These are phyloP conservation scores for Holtermannia corniformis DNA, from an alignment of 768 basidiomycete species.

Conservation along the genomic window DNA sequence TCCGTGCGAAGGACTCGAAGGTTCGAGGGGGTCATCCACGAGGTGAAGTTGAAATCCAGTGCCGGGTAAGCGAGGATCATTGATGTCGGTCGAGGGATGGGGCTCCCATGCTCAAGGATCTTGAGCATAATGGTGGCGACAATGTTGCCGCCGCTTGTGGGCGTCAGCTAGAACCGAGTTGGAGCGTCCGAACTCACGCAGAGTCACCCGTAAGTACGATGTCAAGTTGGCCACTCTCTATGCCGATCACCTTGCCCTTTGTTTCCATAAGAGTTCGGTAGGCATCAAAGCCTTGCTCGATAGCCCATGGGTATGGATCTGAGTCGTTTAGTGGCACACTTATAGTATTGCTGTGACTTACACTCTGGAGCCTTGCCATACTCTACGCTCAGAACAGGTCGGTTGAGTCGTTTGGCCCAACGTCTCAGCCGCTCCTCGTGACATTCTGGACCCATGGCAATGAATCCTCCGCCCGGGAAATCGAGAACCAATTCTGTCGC, in stretches of 20 bases:
- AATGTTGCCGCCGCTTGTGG: conserved; percentile 70
- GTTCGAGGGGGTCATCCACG: conserved; percentile 69
- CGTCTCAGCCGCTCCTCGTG: conserved; percentile 84
- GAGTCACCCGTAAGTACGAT: conserved; percentile 85
- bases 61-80: conserved; percentile 84
- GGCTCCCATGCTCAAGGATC: conserved; percentile 57
- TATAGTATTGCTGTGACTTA: conserved; percentile 41
- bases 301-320: conserved; percentile 96
- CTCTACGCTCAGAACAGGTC: conserved; percentile 74
- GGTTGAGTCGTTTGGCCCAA: conserved; percentile 72
- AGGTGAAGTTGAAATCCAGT: conserved; percentile 95
- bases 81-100: conserved; percentile 64
- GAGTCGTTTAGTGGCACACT: neutral
- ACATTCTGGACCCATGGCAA: conserved; percentile 90
- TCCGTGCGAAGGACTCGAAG: conserved; percentile 76
- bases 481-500: conserved; percentile 79
- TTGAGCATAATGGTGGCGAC: conserved; percentile 75
- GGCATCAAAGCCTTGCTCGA: conserved; percentile 87
- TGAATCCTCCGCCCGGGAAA: conserved; percentile 91
- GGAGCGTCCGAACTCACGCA: conserved; percentile 57
- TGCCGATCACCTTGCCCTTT: conserved; percentile 69
- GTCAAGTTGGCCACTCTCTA: conserved; percentile 70
- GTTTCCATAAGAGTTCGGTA: conserved; percentile 74
- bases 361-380: conserved; percentile 97
- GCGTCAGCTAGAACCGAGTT: conserved; percentile 1